Evolutionary conservation across 1,284 basidiomycete genomes (phyloP), one percentile per base, ranked within the genome.

Genomic region (Volvariella volvacea): DNA sequence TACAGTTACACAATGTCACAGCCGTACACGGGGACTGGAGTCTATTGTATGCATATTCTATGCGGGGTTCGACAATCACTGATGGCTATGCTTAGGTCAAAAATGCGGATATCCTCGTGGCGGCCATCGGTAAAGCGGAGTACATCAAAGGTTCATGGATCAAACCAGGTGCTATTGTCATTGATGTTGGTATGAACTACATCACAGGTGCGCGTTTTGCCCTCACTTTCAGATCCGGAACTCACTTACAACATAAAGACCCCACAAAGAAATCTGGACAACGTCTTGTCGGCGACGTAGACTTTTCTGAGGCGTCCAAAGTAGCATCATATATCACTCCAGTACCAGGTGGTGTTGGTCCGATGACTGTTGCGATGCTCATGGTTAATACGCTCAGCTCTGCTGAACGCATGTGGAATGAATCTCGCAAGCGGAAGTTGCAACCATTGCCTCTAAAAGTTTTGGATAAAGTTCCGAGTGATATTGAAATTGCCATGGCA

Each of bases 341-440:
- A 36, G 96, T 99, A 14, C 96, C 96, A 0, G 93, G 93, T 61
- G 96, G 96, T 52, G 96, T 99, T 44, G 96, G 96, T 17, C 96
- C 96, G 22, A 97, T 98, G 95, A 99, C 96, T 7, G 96, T 99
- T 49, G 96, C 96, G 34, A 80, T 98, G 76, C 83, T 99, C 53
- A 98, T 99, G 95, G 79, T 85, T 60, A 99, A 99, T 69, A 95
- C 95, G 0, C 72, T 93, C 52, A 70, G 75, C 51, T 88, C 91
- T 44, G 93, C 95, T 22, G 80, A 91, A 64, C 81, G 89, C 49
- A 71, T 83, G 43, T 92, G 85, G 75, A 76, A 88, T 54, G 70
- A 78, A 41, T 66, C 74, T 32, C 79, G 84, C 42, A 62, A 73
- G 16, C 76, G 82, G 48, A 83, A 77, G 53, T 67, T 96, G 61